Evolutionary conservation across 371 early-diverging fungal species (phyloP), one percentile per base, ranked within the genome.

Genomic region (Dinochytrium kinnereticum): DNA sequence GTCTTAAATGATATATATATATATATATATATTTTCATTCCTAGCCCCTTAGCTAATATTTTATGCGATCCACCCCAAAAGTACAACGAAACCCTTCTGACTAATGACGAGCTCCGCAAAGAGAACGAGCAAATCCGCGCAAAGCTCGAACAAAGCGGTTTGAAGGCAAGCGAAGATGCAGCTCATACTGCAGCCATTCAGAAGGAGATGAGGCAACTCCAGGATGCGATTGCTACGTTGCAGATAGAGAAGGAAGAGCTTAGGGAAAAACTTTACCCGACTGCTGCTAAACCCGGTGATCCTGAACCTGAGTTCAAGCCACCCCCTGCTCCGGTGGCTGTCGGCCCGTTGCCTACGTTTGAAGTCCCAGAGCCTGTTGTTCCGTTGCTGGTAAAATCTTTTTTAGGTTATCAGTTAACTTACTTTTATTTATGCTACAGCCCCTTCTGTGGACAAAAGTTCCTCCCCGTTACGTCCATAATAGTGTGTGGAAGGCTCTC

Each of bases 361-460:
- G 39, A 69, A 24, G 39, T 69, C 34, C 69, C 69, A n/a, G 49
- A 69, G 15, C 37, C 69, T 2, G 53, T 19, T 30, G 33, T 36
- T 19, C 53, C 69, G 37, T 17, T 69, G 2, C 15, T 40, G 66
- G 66, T 66, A 34, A 17, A 24, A 40, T 15, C 66, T 24, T 40
- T 66, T 28, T 5, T 66, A 5, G 10, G n/a, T n/a, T n/a, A n/a
- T n/a, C n/a, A n/a, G n/a, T n/a, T n/a, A 34, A 38, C 49, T 64
- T 30, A 61, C 7, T 2, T 19, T 36, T 72, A 17, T 21, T 28
- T 17, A 3, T 66, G 5, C 38, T 59, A n/a, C 59, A 85, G 77
- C 78, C 75, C 0, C 61, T 85, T 0, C 70, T 79, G 59, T 85
- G 85, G 85, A 49, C 64, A 0, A 85, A 85, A 66, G 65, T 85